Base-by-base conservation (phyloP, 306 rosid species). In the Alnus rubra region DNA sequence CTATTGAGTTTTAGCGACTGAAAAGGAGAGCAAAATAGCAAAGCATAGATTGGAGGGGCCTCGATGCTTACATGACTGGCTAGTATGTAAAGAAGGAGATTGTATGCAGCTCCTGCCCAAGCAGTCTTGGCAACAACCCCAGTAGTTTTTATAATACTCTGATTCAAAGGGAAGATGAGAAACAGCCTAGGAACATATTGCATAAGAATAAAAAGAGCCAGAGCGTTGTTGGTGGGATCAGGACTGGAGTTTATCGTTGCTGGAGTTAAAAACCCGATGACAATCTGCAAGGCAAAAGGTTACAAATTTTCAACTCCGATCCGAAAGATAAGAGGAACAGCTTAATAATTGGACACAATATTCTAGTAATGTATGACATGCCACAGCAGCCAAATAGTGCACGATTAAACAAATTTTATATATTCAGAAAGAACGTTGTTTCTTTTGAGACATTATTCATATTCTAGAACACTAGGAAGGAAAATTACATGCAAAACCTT, bases 101-200 rank as follows among this genome's bases (percentile, higher is more conserved):
- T 94, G 82, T 94, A 94, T 0, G 93, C 97, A 9, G 98, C 97
- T 64, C 93, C 98, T 7, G 93, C 92, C 98, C 98, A 94, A 0
- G 97, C 91, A 70, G 98, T 94, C 81, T 86, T 92, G 35, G 92
- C 92, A 1, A 94, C 83, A 42, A 92, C 97, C 3, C 97, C 97
- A 0, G 92, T 90, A 28, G 92, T 88, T 85, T 91, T 92, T 19
- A 89, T 84, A 68, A 95, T 91, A 6, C 93, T 91, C 58, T 77
- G 88, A 79, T 91, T 92, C 80, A 95, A 80, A 33, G 93, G 98
- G 82, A 88, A 91, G 82, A 95, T 92, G 54, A 92, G 97, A 82
- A 92, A 94, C 50, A 92, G 63, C 68, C 98, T 80, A 30, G 97
- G 98, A 60, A 94, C 73, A 18, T 94, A 94, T 73, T 92, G 97